Conservation (phyloP, 2,329 filamentous ascomycete species). For the Helotiales sp. region DNA sequence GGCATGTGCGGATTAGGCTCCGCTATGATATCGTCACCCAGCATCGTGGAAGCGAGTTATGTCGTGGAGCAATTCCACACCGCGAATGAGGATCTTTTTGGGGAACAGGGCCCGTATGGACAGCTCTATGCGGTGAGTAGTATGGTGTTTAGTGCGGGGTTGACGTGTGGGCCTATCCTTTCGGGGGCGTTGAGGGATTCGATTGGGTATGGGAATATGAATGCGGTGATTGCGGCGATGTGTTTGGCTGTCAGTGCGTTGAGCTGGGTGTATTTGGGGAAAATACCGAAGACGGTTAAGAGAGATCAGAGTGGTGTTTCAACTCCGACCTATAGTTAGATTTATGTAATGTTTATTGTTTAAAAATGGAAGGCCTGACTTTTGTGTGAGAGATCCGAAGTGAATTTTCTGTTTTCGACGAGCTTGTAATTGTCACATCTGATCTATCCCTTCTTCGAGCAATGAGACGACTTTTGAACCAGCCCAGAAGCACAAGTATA, state of each 20-base stretch:
- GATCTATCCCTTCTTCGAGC: background rate
- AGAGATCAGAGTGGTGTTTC: background rate
- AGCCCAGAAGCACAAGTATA: too few species aligned
- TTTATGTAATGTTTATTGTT: background rate
- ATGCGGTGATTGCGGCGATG: slow-evolving; percentile 34
- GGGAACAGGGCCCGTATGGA: slow-evolving; percentile 62
- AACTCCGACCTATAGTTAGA: background rate
- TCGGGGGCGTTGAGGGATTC: slow-evolving; percentile 56
- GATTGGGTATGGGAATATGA: slow-evolving; percentile 63
- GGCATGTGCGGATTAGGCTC: slow-evolving; percentile 56
- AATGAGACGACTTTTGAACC: background rate
- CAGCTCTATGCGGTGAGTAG: slow-evolving; percentile 69
- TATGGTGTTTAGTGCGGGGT: slow-evolving; percentile 64
- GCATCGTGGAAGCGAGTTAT: slow-evolving; percentile 60
- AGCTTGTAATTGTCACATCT: too few species aligned
- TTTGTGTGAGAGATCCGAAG: background rate
- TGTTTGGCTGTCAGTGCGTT: slow-evolving; percentile 31
- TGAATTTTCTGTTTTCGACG: background rate
- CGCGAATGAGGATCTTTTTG: slow-evolving; percentile 60
- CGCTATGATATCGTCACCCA: slow-evolving; percentile 57
- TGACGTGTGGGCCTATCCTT: slow-evolving; percentile 63
- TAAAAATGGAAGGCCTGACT: background rate
- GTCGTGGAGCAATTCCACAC: slow-evolving; percentile 60
- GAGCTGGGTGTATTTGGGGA: slow-evolving; percentile 34
- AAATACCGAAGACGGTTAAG: slow-evolving; percentile 13